phyloP scores from a whole-genome alignment of 805 yeast genomes.

The Yamadazyma laniorum region DNA sequence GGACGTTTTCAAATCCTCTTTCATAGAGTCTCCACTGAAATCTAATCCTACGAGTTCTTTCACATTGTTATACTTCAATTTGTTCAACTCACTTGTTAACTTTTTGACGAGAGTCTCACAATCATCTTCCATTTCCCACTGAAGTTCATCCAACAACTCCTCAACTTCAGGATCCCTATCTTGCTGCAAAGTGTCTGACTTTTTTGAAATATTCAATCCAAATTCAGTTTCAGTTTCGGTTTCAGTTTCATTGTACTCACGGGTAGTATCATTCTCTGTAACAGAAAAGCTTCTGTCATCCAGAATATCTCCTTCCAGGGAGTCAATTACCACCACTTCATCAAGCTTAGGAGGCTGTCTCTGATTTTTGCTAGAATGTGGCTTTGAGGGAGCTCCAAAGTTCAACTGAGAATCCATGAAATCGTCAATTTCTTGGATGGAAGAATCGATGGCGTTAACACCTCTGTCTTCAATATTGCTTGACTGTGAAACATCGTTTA shows the following conservation, averaged over 20 bases:
- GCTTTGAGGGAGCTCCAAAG: conserved; percentile 11
- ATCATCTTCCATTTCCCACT: conserved; percentile 72
- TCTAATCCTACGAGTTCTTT: conserved; percentile 40
- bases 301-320: conserved; percentile 14
- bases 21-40: conserved; percentile 30
- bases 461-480: conserved; percentile 7
- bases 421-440: conserved; percentile 41
- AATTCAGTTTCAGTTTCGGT: conserved; percentile 12
- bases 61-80: conserved; percentile 62
- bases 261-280: conserved; percentile 10
- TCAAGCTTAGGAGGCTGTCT: background rate
- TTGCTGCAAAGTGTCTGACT: conserved; percentile 9
- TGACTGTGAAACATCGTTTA: conserved; percentile 9
- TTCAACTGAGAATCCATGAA: conserved; percentile 36
- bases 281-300: conserved; percentile 14
- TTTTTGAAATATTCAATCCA: conserved; percentile 17
- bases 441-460: conserved; percentile 24
- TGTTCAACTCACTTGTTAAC: conserved; percentile 57
- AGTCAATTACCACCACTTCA: conserved; percentile 11
- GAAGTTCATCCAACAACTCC: conserved; percentile 72
- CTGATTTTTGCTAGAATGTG: background rate
- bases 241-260: conserved; percentile 6
- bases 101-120: conserved; percentile 56
- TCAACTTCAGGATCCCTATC: conserved; percentile 48
- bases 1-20: conserved; percentile 33